These are phyloP conservation scores for Paracoccidioides lutzii DNA, from an alignment of 2,329 filamentous ascomycete species.

Conservation along the genomic window DNA sequence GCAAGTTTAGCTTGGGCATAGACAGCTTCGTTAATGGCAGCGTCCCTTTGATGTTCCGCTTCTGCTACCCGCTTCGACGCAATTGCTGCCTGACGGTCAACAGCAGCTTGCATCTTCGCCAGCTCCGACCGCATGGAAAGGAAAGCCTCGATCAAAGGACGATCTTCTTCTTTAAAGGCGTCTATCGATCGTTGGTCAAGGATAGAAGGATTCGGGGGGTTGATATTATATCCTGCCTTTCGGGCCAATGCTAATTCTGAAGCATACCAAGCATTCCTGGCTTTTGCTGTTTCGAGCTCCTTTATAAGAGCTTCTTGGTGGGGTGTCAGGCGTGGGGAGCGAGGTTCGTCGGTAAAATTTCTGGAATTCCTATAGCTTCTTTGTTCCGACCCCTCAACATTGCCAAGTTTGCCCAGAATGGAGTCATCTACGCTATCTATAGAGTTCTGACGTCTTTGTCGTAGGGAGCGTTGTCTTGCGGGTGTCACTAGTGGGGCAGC, in stretches of 20 bases:
- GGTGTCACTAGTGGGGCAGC: slow-evolving; percentile 33
- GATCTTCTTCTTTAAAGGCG: slow-evolving; percentile 81
- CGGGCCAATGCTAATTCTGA: slow-evolving; percentile 85
- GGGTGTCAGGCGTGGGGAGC: slow-evolving; percentile 33
- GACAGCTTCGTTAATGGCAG: slow-evolving; percentile 85
- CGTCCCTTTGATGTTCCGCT: slow-evolving; percentile 85
- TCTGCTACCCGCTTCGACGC: slow-evolving; percentile 86
- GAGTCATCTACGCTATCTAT: slow-evolving; percentile 56
- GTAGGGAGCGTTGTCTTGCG: slow-evolving; percentile 38
- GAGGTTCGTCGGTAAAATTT: slow-evolving; percentile 31
- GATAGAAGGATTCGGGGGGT: slow-evolving; percentile 41
- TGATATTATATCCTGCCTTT: slow-evolving; percentile 70
- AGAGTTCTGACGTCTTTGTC: slow-evolving; percentile 51
- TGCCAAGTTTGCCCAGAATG: slow-evolving; percentile 29
- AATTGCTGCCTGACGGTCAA: slow-evolving; percentile 74
- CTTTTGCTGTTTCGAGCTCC: slow-evolving; percentile 73
- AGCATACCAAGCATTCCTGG: slow-evolving; percentile 90
- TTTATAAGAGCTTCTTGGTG: slow-evolving; percentile 56
- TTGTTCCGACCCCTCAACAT: slow-evolving; percentile 30
- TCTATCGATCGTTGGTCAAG: slow-evolving; percentile 63
- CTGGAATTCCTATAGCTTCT: slow-evolving; percentile 29
- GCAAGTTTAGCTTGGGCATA: slow-evolving; percentile 90
- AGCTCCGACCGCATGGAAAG: slow-evolving; percentile 83
- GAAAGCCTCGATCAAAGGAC: slow-evolving; percentile 80
- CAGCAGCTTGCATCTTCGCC: slow-evolving; percentile 73